A percentile compares a stretch with the other conserved stretches of the same genome.
Evolutionary conservation across 192 early-diverging fungal genomes (phyloP).

Genomic region (Coemansia umbellata): DNA sequence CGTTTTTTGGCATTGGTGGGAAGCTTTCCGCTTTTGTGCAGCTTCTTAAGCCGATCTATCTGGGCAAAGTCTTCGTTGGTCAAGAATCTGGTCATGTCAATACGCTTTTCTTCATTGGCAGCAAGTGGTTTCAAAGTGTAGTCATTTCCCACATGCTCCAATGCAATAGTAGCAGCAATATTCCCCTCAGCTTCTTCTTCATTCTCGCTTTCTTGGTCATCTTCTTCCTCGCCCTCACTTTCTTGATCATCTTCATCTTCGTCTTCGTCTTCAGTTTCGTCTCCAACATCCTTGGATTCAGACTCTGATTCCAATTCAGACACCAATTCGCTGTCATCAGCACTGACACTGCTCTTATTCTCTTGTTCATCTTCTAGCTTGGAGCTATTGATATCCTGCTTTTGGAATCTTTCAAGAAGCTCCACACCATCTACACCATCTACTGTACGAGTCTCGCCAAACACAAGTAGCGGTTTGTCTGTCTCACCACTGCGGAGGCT

Average conservation of each 20-base stretch:
- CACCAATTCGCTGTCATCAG: not conserved
- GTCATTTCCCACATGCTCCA: too few species aligned
- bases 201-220: slow-evolving; percentile 30
- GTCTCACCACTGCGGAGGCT: slow-evolving; percentile 54
- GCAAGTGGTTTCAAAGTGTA: too few species aligned
- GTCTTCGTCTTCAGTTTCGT: not conserved
- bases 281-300: slow-evolving; percentile 26
- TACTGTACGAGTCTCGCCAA: slow-evolving; percentile 66
- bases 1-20: slow-evolving; percentile 8
- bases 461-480: slow-evolving; percentile 55
- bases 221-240: slow-evolving; percentile 49
- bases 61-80: slow-evolving; percentile 74
- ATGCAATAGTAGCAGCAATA: not conserved
- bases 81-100: slow-evolving; percentile 74
- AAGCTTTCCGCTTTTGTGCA: slow-evolving; percentile 56
- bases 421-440: slow-evolving; percentile 82
- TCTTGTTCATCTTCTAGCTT: slow-evolving; percentile 24
- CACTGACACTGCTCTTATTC: not conserved
- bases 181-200: slow-evolving; percentile 50
- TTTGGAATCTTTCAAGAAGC: slow-evolving; percentile 53
- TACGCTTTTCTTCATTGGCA: slow-evolving; percentile 38
- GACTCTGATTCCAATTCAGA: slow-evolving; percentile 20
- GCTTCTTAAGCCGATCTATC: slow-evolving; percentile 70
- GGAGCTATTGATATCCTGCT: not conserved
- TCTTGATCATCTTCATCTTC: slow-evolving; percentile 50